A percentile compares a stretch with the other conserved stretches of the same genome.
Evolutionary conservation across 306 rosid species (phyloP).

Genomic region (Delonix regia): DNA sequence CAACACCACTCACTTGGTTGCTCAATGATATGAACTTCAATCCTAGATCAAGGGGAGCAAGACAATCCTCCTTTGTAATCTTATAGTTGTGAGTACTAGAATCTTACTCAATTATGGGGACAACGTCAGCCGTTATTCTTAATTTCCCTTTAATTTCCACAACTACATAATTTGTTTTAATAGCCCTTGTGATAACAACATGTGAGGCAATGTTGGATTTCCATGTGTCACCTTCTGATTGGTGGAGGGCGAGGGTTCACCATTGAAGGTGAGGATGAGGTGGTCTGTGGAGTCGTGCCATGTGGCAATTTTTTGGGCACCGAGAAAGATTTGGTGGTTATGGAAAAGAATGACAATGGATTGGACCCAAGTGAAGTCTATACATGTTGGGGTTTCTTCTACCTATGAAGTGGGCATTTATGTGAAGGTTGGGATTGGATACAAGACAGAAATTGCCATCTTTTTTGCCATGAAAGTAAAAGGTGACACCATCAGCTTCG

Average conservation of each 20-base stretch:
- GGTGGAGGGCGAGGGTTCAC: slow-evolving; percentile 37
- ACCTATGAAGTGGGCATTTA: slow-evolving; percentile 73
- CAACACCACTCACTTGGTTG: slow-evolving; percentile 57
- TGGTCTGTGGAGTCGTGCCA: slow-evolving; percentile 62
- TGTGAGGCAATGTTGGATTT: slow-evolving; percentile 27
- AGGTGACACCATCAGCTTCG: slow-evolving; percentile 67
- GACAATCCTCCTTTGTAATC: slow-evolving; percentile 50
- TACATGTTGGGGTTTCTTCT: slow-evolving; percentile 52
- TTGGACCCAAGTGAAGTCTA: slow-evolving; percentile 82
- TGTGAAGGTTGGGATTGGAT: slow-evolving; percentile 67
- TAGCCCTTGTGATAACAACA: slow-evolving; percentile 29
- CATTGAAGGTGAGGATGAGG: slow-evolving; percentile 47
- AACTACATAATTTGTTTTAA: slow-evolving; percentile 39
- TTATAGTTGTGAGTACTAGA: slow-evolving; percentile 62
- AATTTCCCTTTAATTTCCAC: slow-evolving; percentile 54
- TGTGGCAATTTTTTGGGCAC: slow-evolving; percentile 50
- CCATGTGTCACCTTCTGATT: slow-evolving; percentile 50
- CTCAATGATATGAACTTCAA: slow-evolving; percentile 62
- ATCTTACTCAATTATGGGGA: slow-evolving; percentile 68
- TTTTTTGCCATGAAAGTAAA: slow-evolving; percentile 79
- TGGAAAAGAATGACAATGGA: slow-evolving; percentile 64
- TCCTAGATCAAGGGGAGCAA: slow-evolving; percentile 69
- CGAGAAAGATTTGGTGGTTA: slow-evolving; percentile 50
- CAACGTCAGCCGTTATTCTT: slow-evolving; percentile 57
- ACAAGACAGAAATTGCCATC: slow-evolving; percentile 62